Base-by-base conservation (phyloP, 371 early-diverging fungal genomes). In the Capillidium heterosporum region DNA sequence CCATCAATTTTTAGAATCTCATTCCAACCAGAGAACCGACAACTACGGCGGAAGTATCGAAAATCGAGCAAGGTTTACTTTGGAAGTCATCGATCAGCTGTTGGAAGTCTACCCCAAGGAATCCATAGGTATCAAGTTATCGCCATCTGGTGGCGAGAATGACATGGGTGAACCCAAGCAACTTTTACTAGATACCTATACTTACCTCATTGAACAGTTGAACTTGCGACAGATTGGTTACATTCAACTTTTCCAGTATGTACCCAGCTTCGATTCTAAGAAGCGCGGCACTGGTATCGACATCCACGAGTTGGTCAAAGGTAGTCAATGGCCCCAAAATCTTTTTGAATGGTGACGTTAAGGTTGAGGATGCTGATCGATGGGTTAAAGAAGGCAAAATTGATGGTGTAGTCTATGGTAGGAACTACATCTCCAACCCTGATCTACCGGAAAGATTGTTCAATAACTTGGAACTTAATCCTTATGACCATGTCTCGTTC, bases 41-140 rank as follows among this genome's bases (percentile, higher is more conserved):
- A 61, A 63, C n/a, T 82, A 79, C 59, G 74, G 75, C 28, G 75
- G 75, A 13, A 64, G 66, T 7, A 56, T 67, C 39, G 71, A 76
- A 51, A 77, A 76, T 60, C 68, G 78, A 0, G 46, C 64, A 31
- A 68, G 77, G 15, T 71, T 79, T 47, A 41, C 65, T 17, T 40
- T 65, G 0, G 72, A 77, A 44, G 60, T 71, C 21, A 50, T 71
- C 28, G 52, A 67, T 8, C 70, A 89, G 39, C 87, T 84, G 59
- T 71, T 89, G 55, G 80, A 92, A 32, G 55, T 92, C 1, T 89
- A 86, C 7, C 73, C 76, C 26, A 69, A 78, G 0, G 92, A 93
- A 50, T 75, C 74, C 64, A 72, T 78, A 7, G 78, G 70, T 28
- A 69, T 65, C 13, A 60, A 67, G n/a, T 68, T 69, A 28, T 69